Base-by-base conservation (phyloP, 495 filamentous ascomycete genomes). In the Daldinia bambusicola region DNA sequence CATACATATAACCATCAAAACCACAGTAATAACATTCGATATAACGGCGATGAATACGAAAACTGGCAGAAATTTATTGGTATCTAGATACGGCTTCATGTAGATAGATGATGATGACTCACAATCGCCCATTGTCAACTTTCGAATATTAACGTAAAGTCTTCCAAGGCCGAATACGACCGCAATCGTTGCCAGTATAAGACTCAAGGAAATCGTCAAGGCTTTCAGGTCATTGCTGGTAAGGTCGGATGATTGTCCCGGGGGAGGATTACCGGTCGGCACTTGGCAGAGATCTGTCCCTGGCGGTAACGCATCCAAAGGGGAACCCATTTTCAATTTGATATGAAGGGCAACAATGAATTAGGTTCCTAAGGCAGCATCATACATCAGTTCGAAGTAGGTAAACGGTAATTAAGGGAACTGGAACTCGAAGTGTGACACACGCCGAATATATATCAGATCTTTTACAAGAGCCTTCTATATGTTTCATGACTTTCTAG, bases 1-100 rank as follows among this genome's bases (percentile, higher is more conserved):
- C 50, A 31, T 53, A 53, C 50, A 53, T 0, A 53, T 53, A 53
- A 53, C 14, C 50, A 53, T 53, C 30, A 32, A 26, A n/a, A 53
- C 50, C 7, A 53, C 50, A 1, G 22, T 53, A 13, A 26, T 2
- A 16, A 30, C 31, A 32, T 53, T 53, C 8, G 22, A 53, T 16
- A 53, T 14, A n/a, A 53, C 31, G 5, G 26, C 26, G 14, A 53
- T 5, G 8, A 53, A 32, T 32, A 53, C 50, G 1, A 53, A 53
- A 14, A 53, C 50, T 53, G 12, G 30, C 5, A 14, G 22, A 32
- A n/a, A 2, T 53, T 53, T 13, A 53, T 53, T 32, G 26, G 26
- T 26, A 26, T 26, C 26, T 3, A 26, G 26, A 26, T 26, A 14
- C 9, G 1, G 12, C 30, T 52, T 30, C 5, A 18, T 14, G 22